Evolutionary conservation across 352 stramenopile genomes (phyloP), one percentile per base, ranked within the genome.

Genomic region (Phytophthora meadii): DNA sequence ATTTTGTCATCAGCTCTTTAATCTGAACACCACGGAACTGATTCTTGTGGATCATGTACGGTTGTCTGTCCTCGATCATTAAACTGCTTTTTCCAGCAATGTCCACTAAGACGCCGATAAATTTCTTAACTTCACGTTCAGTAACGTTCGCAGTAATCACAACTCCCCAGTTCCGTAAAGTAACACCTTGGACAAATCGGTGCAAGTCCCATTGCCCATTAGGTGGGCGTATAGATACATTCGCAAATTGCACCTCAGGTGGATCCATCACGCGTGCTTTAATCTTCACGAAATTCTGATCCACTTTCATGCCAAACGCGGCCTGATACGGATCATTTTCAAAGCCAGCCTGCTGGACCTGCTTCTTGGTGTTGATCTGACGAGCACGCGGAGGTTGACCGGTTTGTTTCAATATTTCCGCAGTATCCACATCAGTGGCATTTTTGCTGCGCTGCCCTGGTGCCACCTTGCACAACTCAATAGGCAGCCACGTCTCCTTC

Each of bases 391-490:
- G 82, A 15, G 61, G 71, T 47, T 87, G 72, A 24, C 66, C 81
- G 8, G 79, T 90, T 37, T 87, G 74, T 7, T 54, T 48, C 58
- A 96, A 93, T 41, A 96, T 93, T 46, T 94, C 82, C 2, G 84
- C 82, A 19, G 85, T 93, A 54, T 96, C 81, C 17, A 82, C 60
- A 10, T 95, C 85, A 25, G 88, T 92, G 39, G 93, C 88, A 24
- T 85, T 85, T 2, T 74, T 54, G 17, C 86, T 88, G 14, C 77
- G 77, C 57, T 95, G 87, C 4, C 84, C 80, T 0, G 81, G 73
- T 11, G 82, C 73, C 4, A 92, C 81, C 32, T 87, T 68, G 40
- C 88, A 96, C 9, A 95, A 45, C 54, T 96, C 88, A 32, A 96
- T 88, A 4, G 88, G 87, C 2, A 94, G 52, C 74, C 81, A 96